Evolutionary conservation across 1,139 yeast species (phyloP).

Genomic region (Hyphopichia burtonii): DNA sequence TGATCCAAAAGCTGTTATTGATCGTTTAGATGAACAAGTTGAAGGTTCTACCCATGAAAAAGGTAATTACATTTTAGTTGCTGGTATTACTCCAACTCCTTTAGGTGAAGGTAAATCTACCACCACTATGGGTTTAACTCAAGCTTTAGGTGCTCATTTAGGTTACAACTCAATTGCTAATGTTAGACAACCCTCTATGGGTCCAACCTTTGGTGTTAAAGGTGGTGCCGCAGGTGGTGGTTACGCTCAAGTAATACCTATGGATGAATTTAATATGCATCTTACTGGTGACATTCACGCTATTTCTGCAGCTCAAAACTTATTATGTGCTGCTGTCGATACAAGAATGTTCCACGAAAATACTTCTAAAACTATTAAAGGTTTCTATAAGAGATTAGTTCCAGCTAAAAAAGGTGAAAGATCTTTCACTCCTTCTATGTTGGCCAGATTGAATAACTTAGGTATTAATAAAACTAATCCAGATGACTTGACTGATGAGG

Average conservation of each 20-base stretch:
- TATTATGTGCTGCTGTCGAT: constrained; percentile 80
- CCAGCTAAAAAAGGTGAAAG: constrained; percentile 69
- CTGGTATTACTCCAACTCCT: constrained; percentile 84
- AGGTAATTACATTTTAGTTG: constrained; percentile 70
- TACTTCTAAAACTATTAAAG: constrained; percentile 63
- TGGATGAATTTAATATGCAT: constrained; percentile 87
- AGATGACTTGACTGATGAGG: constrained; percentile 66
- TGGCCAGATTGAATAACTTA: constrained; percentile 58
- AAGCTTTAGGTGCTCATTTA: constrained; percentile 76
- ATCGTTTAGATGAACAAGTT: constrained; percentile 56
- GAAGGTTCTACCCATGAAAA: constrained; percentile 42
- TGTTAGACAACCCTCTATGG: constrained; percentile 85
- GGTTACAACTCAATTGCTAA: constrained; percentile 70
- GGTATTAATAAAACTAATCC: constrained; percentile 69
- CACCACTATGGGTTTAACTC: constrained; percentile 76
- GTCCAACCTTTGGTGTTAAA: constrained; percentile 84
- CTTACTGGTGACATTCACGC: constrained; percentile 86
- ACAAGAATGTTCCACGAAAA: constrained; percentile 80
- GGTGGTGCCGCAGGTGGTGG: constrained; percentile 95
- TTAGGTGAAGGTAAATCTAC: constrained; percentile 83
- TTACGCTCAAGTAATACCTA: constrained; percentile 80
- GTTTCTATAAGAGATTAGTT: constrained; percentile 68
- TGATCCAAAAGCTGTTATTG: constrained; percentile 51
- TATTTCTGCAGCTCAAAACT: constrained; percentile 74
- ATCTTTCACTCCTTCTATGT: constrained; percentile 65